Evolutionary conservation across 202 grass and related monocot species (phyloP).

Genomic region (Zizania palustris): DNA sequence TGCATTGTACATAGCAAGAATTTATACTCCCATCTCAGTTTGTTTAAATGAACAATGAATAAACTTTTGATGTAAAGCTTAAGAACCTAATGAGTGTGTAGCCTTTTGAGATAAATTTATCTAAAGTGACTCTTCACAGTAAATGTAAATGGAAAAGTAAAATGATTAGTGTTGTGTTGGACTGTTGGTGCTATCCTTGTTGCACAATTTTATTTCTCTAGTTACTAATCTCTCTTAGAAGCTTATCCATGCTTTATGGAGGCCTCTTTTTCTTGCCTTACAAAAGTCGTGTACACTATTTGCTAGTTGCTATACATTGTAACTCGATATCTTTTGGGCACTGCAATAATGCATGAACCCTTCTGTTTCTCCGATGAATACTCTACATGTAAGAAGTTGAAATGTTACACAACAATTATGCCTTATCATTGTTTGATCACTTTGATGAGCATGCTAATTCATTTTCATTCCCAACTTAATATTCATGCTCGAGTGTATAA

Average conservation of each 20-base stretch:
- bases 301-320: background rate
- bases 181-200: too few relatives aligned
- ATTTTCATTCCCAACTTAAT: slow-evolving; percentile 10
- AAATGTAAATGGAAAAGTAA: too few relatives aligned
- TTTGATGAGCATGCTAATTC: background rate
- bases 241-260: slow-evolving; percentile 6
- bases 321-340: background rate
- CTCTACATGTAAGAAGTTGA: background rate
- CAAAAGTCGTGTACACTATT: background rate
- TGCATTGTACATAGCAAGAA: background rate
- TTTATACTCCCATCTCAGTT: background rate
- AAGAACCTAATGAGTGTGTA: too few relatives aligned
- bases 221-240: background rate
- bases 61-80: slow-evolving; percentile 6
- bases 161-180: too few relatives aligned
- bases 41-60: slow-evolving; percentile 2
- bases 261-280: background rate
- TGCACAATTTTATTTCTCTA: too few relatives aligned
- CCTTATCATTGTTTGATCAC: background rate
- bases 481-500: slow-evolving; percentile 12
- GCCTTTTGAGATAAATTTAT: too few relatives aligned
- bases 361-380: background rate
- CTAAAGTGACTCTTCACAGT: too few relatives aligned
- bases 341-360: background rate
- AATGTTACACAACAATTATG: background rate